These are phyloP conservation scores for Angomonas deanei DNA, from an alignment of 208 protist species.

Conservation along the genomic window DNA sequence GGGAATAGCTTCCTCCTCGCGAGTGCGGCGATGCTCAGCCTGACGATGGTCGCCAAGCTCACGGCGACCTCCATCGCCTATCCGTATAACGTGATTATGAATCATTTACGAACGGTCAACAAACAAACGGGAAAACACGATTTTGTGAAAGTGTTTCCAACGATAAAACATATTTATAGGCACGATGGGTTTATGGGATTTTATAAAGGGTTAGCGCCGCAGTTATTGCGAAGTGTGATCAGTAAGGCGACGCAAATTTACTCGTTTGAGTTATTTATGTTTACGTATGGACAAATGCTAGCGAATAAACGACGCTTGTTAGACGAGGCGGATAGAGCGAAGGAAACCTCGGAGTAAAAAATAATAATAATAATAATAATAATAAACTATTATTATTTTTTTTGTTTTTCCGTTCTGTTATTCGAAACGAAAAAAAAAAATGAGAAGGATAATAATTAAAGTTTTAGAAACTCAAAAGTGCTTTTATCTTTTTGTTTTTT, in stretches of 20 bases:
- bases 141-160: slow-evolving; percentile 53
- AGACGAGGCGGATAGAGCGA: neutral
- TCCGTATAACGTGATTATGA: slow-evolving; percentile 91
- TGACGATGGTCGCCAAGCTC: slow-evolving; percentile 80
- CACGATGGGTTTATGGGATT: slow-evolving; percentile 77
- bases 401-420: slow-evolving; percentile 5
- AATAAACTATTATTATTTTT: neutral
- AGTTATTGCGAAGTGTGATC: slow-evolving; percentile 75
- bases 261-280: slow-evolving; percentile 81
- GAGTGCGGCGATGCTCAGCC: slow-evolving; percentile 66
- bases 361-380: slow-evolving; percentile 3
- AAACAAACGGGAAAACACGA: slow-evolving; percentile 70
- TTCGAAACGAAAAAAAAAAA: slow-evolving; percentile 1
- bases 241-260: slow-evolving; percentile 89
- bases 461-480: neutral
- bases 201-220: slow-evolving; percentile 85
- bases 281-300: slow-evolving; percentile 47
- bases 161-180: slow-evolving; percentile 65
- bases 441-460: neutral
- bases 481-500: neutral
- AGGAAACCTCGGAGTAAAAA: neutral
- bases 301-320: neutral
- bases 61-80: slow-evolving; percentile 65
- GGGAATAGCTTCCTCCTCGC: slow-evolving; percentile 39
- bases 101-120: slow-evolving; percentile 84